Percentiles rank a stretch among this genome's conserved stretches.
Conservation (phyloP, 257 asterid species). For the Solanum sejunctum region DNA sequence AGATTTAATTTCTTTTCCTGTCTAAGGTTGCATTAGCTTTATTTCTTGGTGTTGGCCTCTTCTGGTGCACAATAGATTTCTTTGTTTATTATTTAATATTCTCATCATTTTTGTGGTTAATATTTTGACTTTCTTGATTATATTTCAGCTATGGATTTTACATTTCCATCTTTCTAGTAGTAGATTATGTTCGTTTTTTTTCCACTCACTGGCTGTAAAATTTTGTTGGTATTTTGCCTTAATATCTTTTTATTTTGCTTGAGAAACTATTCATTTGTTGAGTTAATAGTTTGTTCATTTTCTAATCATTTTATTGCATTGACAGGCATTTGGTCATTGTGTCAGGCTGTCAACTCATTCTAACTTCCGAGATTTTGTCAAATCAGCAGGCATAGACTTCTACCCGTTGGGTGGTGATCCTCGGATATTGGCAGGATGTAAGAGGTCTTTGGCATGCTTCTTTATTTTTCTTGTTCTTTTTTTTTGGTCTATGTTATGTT, state of each 20-base stretch:
- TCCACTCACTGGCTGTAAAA: neutral
- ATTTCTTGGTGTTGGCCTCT: neutral
- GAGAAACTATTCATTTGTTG: neutral
- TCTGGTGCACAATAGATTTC: neutral
- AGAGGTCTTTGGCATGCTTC: slow-evolving; percentile 41
- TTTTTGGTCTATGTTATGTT: neutral
- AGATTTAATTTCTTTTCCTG: neutral
- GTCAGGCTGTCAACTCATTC: slow-evolving; percentile 94
- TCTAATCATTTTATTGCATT: slow-evolving; percentile 8
- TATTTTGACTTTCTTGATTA: neutral
- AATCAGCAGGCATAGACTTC: slow-evolving; percentile 80
- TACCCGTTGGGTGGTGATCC: slow-evolving; percentile 98
- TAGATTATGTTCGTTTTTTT: neutral
- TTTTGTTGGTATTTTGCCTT: neutral
- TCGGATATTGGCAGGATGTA: slow-evolving; percentile 97
- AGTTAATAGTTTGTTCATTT: neutral
- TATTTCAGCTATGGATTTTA: neutral
- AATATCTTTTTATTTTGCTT: neutral
- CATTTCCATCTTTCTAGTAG: neutral
- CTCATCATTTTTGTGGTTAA: neutral
- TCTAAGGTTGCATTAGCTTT: neutral
- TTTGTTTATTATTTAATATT: neutral
- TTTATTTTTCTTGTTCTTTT: neutral
- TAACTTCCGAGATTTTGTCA: slow-evolving; percentile 74
- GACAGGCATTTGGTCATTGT: slow-evolving; percentile 79